A percentile compares a stretch with the other conserved stretches of the same genome.
Evolutionary conservation across 2,329 filamentous ascomycete species (phyloP).

Genomic region (Claviceps sp.): DNA sequence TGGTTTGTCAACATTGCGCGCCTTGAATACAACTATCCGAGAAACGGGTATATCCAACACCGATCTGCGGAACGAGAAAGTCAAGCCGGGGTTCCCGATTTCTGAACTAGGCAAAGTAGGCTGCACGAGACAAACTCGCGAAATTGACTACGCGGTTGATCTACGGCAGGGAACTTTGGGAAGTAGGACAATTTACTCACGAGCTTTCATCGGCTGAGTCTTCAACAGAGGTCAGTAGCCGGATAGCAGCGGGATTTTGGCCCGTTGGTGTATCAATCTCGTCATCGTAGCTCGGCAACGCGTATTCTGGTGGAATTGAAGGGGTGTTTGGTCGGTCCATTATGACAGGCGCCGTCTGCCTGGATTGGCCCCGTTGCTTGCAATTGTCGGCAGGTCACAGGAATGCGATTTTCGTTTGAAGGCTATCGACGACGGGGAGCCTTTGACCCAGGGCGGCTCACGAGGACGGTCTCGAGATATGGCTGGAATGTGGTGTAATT

Average conservation of each 20-base stretch:
- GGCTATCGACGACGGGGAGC: background rate
- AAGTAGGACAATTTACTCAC: slow-evolving; percentile 35
- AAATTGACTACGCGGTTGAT: background rate
- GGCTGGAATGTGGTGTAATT: background rate
- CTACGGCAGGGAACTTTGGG: background rate
- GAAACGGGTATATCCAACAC: slow-evolving; percentile 7
- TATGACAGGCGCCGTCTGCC: background rate
- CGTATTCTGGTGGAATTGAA: slow-evolving; percentile 43
- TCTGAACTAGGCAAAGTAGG: background rate
- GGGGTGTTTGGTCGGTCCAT: slow-evolving; percentile 41
- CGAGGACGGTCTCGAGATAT: background rate
- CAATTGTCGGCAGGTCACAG: slow-evolving; percentile 12
- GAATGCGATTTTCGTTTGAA: slow-evolving; percentile 13
- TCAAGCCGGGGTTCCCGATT: background rate
- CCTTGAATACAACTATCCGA: slow-evolving; percentile 18
- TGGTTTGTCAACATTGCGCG: background rate
- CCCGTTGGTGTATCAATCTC: slow-evolving; percentile 35
- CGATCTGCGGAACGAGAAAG: background rate
- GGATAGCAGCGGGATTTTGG: slow-evolving; percentile 39
- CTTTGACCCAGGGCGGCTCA: background rate
- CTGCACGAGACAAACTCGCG: background rate
- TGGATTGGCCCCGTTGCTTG: background rate
- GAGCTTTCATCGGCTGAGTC: slow-evolving; percentile 36
- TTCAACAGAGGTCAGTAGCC: slow-evolving; percentile 50
- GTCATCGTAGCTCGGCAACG: slow-evolving; percentile 42